A percentile compares a stretch with the other conserved stretches of the same genome.
These are phyloP conservation scores for Periconia digitata DNA, from an alignment of 2,329 filamentous ascomycete genomes.

Conservation along the genomic window DNA sequence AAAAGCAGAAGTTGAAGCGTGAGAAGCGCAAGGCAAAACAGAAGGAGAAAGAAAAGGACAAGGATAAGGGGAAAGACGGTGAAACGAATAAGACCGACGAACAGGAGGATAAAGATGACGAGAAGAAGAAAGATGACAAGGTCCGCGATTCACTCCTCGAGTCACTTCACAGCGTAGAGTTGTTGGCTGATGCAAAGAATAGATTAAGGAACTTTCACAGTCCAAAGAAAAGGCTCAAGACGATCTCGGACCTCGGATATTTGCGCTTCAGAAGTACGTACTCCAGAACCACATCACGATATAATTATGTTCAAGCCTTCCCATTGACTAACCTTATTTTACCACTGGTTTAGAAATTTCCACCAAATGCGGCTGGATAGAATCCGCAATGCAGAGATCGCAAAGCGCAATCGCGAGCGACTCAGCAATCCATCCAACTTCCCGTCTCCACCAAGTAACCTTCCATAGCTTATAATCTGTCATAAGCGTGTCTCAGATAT, in stretches of 20 bases:
- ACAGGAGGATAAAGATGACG: slow-evolving; percentile 64
- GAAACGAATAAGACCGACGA: slow-evolving; percentile 61
- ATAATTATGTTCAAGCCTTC: neutral
- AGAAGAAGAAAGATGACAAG: slow-evolving; percentile 63
- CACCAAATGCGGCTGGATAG: slow-evolving; percentile 82
- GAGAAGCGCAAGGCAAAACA: slow-evolving; percentile 49
- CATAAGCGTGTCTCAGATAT: no score
- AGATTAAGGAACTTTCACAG: slow-evolving; percentile 54
- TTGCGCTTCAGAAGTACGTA: slow-evolving; percentile 74
- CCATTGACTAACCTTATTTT: neutral
- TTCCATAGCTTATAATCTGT: no score
- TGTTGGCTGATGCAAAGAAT: slow-evolving; percentile 8
- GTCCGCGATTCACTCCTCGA: slow-evolving; percentile 33
- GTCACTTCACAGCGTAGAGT: neutral
- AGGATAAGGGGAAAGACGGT: slow-evolving; percentile 54
- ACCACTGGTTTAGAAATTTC: slow-evolving; percentile 63
- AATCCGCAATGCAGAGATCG: slow-evolving; percentile 74
- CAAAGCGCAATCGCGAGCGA: slow-evolving; percentile 79
- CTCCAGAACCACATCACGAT: neutral
- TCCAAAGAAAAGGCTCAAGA: slow-evolving; percentile 46
- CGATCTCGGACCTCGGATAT: slow-evolving; percentile 76
- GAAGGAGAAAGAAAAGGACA: slow-evolving; percentile 64
- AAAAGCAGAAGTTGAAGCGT: slow-evolving; percentile 61
- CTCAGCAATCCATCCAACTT: slow-evolving; percentile 78
- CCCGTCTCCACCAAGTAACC: slow-evolving; percentile 75